A percentile compares a stretch with the other conserved stretches of the same genome.
Conservation (phyloP, 2,329 filamentous ascomycete species). For the Xylariomycetidae sp. region DNA sequence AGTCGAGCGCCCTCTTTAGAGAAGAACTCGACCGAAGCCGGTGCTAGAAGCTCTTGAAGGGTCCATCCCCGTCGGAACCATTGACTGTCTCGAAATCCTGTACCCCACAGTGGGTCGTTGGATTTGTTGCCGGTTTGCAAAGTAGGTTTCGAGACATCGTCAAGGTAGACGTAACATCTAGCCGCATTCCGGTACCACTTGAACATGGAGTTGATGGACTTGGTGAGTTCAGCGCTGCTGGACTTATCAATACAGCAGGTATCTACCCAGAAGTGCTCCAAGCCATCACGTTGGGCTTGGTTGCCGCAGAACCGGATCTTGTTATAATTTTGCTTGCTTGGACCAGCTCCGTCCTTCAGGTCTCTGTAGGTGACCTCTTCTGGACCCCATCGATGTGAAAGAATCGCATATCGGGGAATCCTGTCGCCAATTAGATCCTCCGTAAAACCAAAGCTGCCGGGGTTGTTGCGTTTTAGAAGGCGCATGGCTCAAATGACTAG, state of each 20-base stretch:
- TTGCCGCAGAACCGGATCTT: conserved; percentile 2
- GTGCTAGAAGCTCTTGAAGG: conserved; percentile 1
- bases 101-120: no score
- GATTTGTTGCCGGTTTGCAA: no score
- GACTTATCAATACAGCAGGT: conserved; percentile 3
- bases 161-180: conserved; percentile 1
- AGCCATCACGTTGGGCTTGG: background rate
- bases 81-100: no score
- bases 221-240: background rate
- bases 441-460: no score
- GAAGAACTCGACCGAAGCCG: background rate
- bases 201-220: background rate
- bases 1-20: conserved; percentile 5
- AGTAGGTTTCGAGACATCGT: no score
- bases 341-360: background rate
- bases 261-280: conserved; percentile 1
- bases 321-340: background rate
- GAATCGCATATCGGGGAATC: conserved; percentile 26
- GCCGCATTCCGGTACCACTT: background rate
- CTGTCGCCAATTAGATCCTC: conserved; percentile 1
- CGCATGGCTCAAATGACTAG: no score
- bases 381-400: conserved; percentile 13
- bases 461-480: no score
- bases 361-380: background rate
- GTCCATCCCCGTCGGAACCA: background rate